These are phyloP conservation scores for Astrocystis sublimbata DNA, from an alignment of 495 filamentous ascomycete species.

Conservation along the genomic window DNA sequence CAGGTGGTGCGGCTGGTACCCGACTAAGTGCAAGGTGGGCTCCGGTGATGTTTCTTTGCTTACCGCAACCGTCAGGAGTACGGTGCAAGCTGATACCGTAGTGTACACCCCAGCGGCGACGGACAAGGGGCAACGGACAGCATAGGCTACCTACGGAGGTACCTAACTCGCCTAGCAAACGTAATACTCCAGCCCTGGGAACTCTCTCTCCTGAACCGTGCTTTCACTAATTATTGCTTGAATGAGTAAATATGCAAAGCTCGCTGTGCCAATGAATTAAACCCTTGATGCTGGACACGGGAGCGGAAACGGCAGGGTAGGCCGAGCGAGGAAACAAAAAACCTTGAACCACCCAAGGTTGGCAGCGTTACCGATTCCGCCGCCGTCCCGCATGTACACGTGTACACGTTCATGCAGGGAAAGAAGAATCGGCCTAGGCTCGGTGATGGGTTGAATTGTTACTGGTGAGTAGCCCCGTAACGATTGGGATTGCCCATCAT, in stretches of 20 bases:
- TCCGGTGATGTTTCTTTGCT: too few species aligned
- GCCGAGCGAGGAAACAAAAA: not conserved
- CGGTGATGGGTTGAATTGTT: not conserved
- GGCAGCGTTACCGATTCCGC: slow-evolving; percentile 1
- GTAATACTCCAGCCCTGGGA: not conserved
- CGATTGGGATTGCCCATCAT: not conserved
- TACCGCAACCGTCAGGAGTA: not conserved
- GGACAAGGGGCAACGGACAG: too few species aligned
- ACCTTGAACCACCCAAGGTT: too few species aligned
- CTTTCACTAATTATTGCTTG: too few species aligned
- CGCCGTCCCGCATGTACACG: slow-evolving; percentile 9
- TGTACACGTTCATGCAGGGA: slow-evolving; percentile 10
- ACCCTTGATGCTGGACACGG: not conserved
- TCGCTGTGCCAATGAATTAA: not conserved
- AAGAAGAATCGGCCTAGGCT: not conserved
- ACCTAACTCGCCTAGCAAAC: not conserved
- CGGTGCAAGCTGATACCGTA: not conserved
- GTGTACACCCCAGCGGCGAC: too few species aligned
- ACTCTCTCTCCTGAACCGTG: too few species aligned
- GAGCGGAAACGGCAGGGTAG: not conserved
- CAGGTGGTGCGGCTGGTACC: too few species aligned
- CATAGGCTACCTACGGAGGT: too few species aligned
- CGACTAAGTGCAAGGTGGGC: too few species aligned
- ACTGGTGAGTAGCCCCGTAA: not conserved
- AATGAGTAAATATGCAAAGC: not conserved